A percentile compares a stretch with the other conserved stretches of the same genome.
phyloP scores from a whole-genome alignment of 78 protist species.

The Guillardia theta region DNA sequence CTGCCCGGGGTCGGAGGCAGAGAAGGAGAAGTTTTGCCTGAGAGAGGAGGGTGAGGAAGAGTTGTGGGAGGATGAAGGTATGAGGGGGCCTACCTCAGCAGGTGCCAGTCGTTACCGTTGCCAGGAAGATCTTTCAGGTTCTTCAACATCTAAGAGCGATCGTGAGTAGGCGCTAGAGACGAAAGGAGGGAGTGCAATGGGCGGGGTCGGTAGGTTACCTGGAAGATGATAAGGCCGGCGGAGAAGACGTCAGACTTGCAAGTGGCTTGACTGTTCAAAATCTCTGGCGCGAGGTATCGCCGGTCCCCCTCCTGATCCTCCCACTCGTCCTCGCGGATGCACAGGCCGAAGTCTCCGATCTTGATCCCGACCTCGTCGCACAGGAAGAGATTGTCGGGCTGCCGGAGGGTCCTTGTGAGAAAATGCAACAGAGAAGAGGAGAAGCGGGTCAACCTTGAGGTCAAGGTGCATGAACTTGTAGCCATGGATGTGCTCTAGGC shows the following conservation, averaged over 20 bases:
- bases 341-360: slow-evolving; percentile 32
- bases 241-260: not conserved
- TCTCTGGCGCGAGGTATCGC: slow-evolving; percentile 9
- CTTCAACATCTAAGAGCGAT: not conserved
- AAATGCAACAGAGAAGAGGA: too few species aligned
- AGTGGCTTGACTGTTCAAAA: not conserved
- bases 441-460: too few species aligned
- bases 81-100: too few species aligned
- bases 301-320: slow-evolving; percentile 6
- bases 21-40: too few species aligned
- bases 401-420: too few species aligned
- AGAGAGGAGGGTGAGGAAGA: too few species aligned
- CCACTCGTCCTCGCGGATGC: not conserved
- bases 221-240: not conserved
- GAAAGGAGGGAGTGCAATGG: not conserved
- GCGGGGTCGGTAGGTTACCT: not conserved
- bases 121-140: not conserved
- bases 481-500: not conserved
- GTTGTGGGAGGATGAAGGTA: too few species aligned
- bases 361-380: not conserved
- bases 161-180: not conserved
- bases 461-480: not conserved
- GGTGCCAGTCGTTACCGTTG: not conserved
- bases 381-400: not conserved
- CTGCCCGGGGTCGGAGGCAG: too few species aligned